A percentile compares a stretch with the other conserved stretches of the same genome.
Conservation (phyloP, 257 asterid genomes). For the Marsdenia floribunda region DNA sequence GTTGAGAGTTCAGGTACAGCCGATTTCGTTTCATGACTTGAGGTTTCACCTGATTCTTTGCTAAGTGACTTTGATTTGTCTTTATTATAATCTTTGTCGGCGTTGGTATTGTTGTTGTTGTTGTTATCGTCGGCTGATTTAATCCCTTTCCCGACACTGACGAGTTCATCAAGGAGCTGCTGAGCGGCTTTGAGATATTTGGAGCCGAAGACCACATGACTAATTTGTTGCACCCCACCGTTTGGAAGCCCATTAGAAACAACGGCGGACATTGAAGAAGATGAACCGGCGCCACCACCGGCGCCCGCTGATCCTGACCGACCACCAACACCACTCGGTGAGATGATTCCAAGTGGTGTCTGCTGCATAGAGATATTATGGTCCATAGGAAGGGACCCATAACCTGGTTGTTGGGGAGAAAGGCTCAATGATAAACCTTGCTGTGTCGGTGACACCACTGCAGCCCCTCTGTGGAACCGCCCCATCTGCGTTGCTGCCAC, state of each 20-base stretch:
- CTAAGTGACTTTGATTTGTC: slow-evolving; percentile 22
- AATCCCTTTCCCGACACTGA: slow-evolving; percentile 35
- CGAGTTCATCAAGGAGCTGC: slow-evolving; percentile 64
- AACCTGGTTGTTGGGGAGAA: slow-evolving; percentile 38
- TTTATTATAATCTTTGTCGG: slow-evolving; percentile 5
- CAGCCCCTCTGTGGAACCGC: slow-evolving; percentile 14
- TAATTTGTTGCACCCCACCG: background rate
- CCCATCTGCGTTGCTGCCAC: no score
- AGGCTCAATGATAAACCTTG: slow-evolving; percentile 63
- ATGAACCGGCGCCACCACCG: slow-evolving; percentile 12
- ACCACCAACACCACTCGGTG: slow-evolving; percentile 21
- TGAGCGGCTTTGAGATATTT: slow-evolving; percentile 63
- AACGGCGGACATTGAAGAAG: slow-evolving; percentile 23
- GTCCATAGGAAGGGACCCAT: slow-evolving; percentile 21
- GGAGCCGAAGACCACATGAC: slow-evolving; percentile 38
- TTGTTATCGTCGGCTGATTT: background rate
- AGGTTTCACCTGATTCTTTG: slow-evolving; percentile 18
- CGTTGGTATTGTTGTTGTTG: no score
- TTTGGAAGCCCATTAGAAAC: slow-evolving; percentile 27
- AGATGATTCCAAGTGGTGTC: slow-evolving; percentile 17
- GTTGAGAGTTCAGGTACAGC: slow-evolving; percentile 42
- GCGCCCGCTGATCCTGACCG: slow-evolving; percentile 8
- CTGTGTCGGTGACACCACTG: slow-evolving; percentile 26
- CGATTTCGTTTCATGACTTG: slow-evolving; percentile 7
- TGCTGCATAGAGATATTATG: slow-evolving; percentile 12